These are phyloP conservation scores for Botryotinia globosa DNA, from an alignment of 2,329 filamentous ascomycete species.

Conservation along the genomic window DNA sequence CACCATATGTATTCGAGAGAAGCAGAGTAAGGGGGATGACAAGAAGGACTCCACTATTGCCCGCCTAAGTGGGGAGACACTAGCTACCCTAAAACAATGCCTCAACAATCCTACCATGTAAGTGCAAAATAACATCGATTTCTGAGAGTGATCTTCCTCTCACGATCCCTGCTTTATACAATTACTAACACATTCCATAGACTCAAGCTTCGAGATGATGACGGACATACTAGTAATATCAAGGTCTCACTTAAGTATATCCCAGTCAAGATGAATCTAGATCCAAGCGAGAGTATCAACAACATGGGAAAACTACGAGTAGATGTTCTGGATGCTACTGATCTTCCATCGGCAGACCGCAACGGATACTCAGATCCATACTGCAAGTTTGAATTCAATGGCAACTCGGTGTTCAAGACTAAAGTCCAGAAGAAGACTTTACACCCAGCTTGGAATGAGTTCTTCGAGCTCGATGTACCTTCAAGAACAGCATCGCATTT, in stretches of 20 bases:
- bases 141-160: constrained; percentile 40
- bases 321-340: constrained; percentile 81
- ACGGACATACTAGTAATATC: constrained; percentile 74
- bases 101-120: constrained; percentile 41
- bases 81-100: constrained; percentile 84
- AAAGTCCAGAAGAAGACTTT: constrained; percentile 97
- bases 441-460: constrained; percentile 93
- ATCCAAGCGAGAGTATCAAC: constrained; percentile 96
- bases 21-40: constrained; percentile 69
- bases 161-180: neutral
- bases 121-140: constrained; percentile 42
- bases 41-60: constrained; percentile 73
- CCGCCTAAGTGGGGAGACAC: constrained; percentile 77
- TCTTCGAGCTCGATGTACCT: constrained; percentile 79
- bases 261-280: constrained; percentile 88
- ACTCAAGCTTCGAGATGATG: constrained; percentile 73
- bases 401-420: constrained; percentile 88
- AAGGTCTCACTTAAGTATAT: constrained; percentile 94
- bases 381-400: constrained; percentile 90
- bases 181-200: constrained; percentile 77
- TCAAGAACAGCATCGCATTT: constrained; percentile 85
- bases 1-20: constrained; percentile 81
- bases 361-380: constrained; percentile 98
- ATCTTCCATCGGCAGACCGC: constrained; percentile 89
- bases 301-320: constrained; percentile 95